Evolutionary conservation across 2,329 filamentous ascomycete species (phyloP).

Genomic region (Drechslerella stenobrocha): DNA sequence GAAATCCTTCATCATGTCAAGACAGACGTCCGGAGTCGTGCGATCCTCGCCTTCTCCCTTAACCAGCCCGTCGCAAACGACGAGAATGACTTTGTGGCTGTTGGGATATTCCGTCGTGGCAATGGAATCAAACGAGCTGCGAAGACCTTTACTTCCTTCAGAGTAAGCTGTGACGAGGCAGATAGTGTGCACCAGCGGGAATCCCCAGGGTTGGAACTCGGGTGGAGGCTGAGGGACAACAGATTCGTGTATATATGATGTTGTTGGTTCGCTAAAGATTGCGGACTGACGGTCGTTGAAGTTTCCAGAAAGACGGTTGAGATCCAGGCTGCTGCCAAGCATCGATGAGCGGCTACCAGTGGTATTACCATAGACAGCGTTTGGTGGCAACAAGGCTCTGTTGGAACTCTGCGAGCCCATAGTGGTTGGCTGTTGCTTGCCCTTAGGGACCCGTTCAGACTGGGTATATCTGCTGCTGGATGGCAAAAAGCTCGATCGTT

Average conservation of each 20-base stretch:
- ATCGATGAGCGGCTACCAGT: slow-evolving; percentile 65
- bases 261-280: slow-evolving; percentile 44
- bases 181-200: slow-evolving; percentile 87
- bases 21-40: slow-evolving; percentile 84
- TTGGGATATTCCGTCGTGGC: slow-evolving; percentile 98
- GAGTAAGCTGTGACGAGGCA: slow-evolving; percentile 97
- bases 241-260: slow-evolving; percentile 76
- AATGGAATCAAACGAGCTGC: slow-evolving; percentile 92
- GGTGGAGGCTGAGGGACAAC: slow-evolving; percentile 95
- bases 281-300: slow-evolving; percentile 45
- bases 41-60: slow-evolving; percentile 85
- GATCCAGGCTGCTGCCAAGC: slow-evolving; percentile 53
- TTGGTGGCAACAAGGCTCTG: slow-evolving; percentile 71
- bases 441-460: slow-evolving; percentile 63
- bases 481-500: slow-evolving; percentile 84
- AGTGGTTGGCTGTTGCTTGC: slow-evolving; percentile 71
- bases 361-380: slow-evolving; percentile 68
- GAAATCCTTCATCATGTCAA: slow-evolving; percentile 94
- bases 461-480: slow-evolving; percentile 86
- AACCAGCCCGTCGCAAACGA: slow-evolving; percentile 96
- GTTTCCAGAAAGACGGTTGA: slow-evolving; percentile 57
- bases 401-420: slow-evolving; percentile 89
- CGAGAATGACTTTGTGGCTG: slow-evolving; percentile 95
- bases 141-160: slow-evolving; percentile 87
- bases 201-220: slow-evolving; percentile 97